Conservation (phyloP, 805 yeast genomes). For the Danielia oregonensis region DNA sequence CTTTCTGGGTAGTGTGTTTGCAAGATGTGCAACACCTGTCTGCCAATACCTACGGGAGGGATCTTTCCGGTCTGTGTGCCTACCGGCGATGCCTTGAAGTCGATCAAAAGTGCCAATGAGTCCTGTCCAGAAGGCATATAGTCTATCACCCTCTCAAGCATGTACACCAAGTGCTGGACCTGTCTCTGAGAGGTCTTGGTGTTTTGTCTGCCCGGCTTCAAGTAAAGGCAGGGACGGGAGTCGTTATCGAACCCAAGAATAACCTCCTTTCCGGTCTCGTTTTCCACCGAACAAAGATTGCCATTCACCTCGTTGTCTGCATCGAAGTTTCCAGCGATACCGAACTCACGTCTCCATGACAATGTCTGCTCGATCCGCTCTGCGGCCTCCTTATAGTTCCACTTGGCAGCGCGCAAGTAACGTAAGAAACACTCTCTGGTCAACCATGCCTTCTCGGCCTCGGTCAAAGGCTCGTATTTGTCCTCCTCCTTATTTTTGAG, state of each 20-base stretch:
- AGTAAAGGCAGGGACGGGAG: conserved; percentile 85
- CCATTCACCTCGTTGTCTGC: conserved; percentile 52
- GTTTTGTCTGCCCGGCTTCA: conserved; percentile 94
- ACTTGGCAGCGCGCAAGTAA: conserved; percentile 89
- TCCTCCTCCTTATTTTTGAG: conserved; percentile 36
- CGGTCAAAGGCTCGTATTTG: conserved; percentile 24
- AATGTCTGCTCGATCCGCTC: conserved; percentile 72
- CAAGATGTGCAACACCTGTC: conserved; percentile 86
- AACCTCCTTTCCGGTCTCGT: conserved; percentile 89
- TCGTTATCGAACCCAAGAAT: conserved; percentile 88
- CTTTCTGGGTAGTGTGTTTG: conserved; percentile 98
- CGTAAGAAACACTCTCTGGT: conserved; percentile 88
- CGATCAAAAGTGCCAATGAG: conserved; percentile 84
- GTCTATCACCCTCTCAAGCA: conserved; percentile 89
- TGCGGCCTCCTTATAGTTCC: conserved; percentile 71
- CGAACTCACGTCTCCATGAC: conserved; percentile 94
- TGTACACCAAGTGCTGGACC: conserved; percentile 92
- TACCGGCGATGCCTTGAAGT: conserved; percentile 77
- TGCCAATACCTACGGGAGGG: conserved; percentile 86
- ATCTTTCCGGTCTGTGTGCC: conserved; percentile 60
- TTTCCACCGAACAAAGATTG: conserved; percentile 58
- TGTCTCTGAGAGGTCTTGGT: conserved; percentile 87
- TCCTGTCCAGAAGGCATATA: conserved; percentile 98
- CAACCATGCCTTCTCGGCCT: conserved; percentile 82
- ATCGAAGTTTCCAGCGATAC: conserved; percentile 42